Evolutionary conservation across 495 filamentous ascomycete species (phyloP).

Genomic region (Alectoria sarmentosa): DNA sequence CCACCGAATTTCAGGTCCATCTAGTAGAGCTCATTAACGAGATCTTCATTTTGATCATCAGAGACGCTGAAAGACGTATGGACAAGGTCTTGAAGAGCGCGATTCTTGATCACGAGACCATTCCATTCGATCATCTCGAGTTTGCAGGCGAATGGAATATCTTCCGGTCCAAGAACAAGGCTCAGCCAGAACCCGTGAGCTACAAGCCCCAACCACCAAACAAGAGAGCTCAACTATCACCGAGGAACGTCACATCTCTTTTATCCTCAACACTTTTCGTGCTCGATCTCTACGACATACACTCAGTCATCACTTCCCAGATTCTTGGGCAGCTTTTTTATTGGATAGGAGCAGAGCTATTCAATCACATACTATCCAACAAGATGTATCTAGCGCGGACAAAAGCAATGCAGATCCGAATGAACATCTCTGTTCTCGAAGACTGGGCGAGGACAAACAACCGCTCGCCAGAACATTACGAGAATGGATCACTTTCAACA

Average conservation of each 20-base stretch:
- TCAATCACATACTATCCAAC: conserved; percentile 96
- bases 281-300: conserved; percentile 95
- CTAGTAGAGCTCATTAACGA: conserved; percentile 95
- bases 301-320: conserved; percentile 92
- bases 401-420: conserved; percentile 99
- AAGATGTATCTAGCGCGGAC: conserved; percentile 91
- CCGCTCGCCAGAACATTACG: conserved; percentile 89
- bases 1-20: conserved; percentile 84
- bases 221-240: conserved; percentile 81
- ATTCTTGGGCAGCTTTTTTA: conserved; percentile 90
- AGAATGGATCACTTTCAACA: conserved; percentile 79
- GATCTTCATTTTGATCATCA: conserved; percentile 97
- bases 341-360: conserved; percentile 94
- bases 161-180: conserved; percentile 85
- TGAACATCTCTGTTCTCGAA: conserved; percentile 93
- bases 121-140: conserved; percentile 91
- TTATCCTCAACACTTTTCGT: conserved; percentile 96
- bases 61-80: conserved; percentile 95
- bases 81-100: conserved; percentile 90
- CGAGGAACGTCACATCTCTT: conserved; percentile 93
- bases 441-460: conserved; percentile 96
- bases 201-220: conserved; percentile 94
- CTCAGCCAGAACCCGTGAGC: conserved; percentile 77
- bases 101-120: conserved; percentile 97
- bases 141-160: conserved; percentile 99